Conservation (phyloP, 371 early-diverging fungal species). For the Mucor lusitanicus region DNA sequence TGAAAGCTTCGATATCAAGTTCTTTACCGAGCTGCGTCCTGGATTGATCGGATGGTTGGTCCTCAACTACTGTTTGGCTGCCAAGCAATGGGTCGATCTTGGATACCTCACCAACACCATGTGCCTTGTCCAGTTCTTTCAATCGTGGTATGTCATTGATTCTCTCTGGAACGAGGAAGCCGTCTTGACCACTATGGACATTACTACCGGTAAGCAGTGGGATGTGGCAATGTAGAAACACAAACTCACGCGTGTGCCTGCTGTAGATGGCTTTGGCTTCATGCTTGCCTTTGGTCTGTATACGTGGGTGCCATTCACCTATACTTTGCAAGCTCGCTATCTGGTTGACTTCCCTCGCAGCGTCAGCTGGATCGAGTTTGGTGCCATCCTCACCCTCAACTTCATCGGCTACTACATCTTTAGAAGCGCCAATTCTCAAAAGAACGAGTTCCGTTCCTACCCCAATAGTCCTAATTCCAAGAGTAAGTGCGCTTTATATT, state of each 20-base stretch:
- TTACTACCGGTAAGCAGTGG: slow-evolving; percentile 58
- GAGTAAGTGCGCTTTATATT: slow-evolving; percentile 40
- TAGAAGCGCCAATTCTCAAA: slow-evolving; percentile 88
- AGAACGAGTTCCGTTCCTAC: slow-evolving; percentile 86
- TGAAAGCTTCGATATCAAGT: slow-evolving; percentile 88
- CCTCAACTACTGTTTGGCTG: slow-evolving; percentile 75
- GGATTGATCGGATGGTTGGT: slow-evolving; percentile 87
- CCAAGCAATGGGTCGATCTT: slow-evolving; percentile 73
- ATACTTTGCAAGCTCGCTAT: slow-evolving; percentile 89
- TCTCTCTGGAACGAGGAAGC: slow-evolving; percentile 80
- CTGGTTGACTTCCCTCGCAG: slow-evolving; percentile 70
- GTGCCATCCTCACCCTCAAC: slow-evolving; percentile 60
- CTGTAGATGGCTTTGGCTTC: slow-evolving; percentile 89
- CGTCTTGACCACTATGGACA: slow-evolving; percentile 94
- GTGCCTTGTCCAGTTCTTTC: slow-evolving; percentile 72
- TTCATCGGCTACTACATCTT: slow-evolving; percentile 83
- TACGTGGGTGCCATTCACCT: slow-evolving; percentile 92
- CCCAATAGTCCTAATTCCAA: slow-evolving; percentile 68
- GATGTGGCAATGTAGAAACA: neutral
- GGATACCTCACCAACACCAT: slow-evolving; percentile 78
- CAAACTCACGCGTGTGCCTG: neutral
- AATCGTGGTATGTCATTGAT: slow-evolving; percentile 85
- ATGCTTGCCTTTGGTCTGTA: slow-evolving; percentile 92
- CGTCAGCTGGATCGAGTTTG: slow-evolving; percentile 50
- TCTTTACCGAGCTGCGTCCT: slow-evolving; percentile 90